Conservation (phyloP, 306 rosid genomes). For the Pyrus bretschneideri region DNA sequence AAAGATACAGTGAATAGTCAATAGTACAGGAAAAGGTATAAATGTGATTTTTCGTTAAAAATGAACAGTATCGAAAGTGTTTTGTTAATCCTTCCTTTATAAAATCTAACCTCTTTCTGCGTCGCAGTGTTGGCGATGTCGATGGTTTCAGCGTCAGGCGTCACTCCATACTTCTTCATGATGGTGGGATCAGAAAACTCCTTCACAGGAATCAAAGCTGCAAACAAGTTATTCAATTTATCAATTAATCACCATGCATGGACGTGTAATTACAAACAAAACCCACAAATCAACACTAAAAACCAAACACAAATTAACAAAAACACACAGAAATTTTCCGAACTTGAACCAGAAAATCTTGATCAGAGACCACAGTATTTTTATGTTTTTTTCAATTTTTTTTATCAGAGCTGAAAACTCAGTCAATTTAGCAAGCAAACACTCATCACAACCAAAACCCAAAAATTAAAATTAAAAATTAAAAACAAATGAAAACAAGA, state of each 20-base stretch:
- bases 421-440: not conserved
- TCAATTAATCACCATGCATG: not conserved
- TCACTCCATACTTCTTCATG: conserved; percentile 62
- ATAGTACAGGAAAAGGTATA: too few relatives aligned
- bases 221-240: not conserved
- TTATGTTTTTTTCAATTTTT: too few relatives aligned
- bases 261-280: not conserved
- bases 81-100: too few relatives aligned
- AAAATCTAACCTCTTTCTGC: conserved; percentile 39
- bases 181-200: conserved; percentile 44
- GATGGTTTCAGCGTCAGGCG: conserved; percentile 40
- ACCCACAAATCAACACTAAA: not conserved
- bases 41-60: too few relatives aligned
- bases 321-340: too few relatives aligned
- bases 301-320: not conserved
- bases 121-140: conserved; percentile 37
- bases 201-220: conserved; percentile 64
- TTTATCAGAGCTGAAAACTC: conserved; percentile 43
- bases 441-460: not conserved
- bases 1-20: too few relatives aligned
- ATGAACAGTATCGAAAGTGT: too few relatives aligned
- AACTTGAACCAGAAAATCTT: too few relatives aligned
- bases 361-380: too few relatives aligned
- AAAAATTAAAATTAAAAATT: not conserved
- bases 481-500: not conserved